These are phyloP conservation scores for Rhizoclosmatium sp. DNA, from an alignment of 192 early-diverging fungal genomes.

Conservation along the genomic window DNA sequence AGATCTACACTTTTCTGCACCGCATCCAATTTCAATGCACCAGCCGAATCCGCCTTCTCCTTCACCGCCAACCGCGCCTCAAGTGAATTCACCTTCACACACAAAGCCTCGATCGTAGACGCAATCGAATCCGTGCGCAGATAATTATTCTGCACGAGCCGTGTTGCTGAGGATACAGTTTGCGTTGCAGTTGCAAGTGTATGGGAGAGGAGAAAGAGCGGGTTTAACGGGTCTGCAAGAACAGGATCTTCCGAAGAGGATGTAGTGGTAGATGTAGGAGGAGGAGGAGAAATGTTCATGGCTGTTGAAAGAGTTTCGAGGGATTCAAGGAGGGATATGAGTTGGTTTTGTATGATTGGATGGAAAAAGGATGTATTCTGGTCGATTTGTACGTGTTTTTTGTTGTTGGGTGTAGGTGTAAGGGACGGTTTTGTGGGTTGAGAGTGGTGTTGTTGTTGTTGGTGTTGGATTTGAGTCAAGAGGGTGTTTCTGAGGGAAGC, in stretches of 20 bases:
- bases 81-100: too few relatives aligned
- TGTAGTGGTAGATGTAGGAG: neutral
- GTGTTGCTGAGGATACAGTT: neutral
- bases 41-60: too few relatives aligned
- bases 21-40: neutral
- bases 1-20: neutral
- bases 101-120: neutral
- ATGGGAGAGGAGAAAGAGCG: neutral
- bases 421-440: neutral
- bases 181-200: neutral
- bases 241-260: neutral
- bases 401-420: neutral
- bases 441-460: neutral
- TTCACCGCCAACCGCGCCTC: too few relatives aligned
- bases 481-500: neutral
- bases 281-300: neutral
- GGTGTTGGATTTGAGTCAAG: neutral
- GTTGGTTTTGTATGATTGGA: slow-evolving; percentile 11
- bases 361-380: neutral
- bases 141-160: neutral
- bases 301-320: neutral
- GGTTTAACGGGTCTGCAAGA: neutral
- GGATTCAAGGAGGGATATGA: neutral
- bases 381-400: neutral
- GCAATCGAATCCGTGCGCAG: slow-evolving; percentile 7